Evolutionary conservation across 2,329 filamentous ascomycete species (phyloP).

Genomic region (Geosmithia flava): DNA sequence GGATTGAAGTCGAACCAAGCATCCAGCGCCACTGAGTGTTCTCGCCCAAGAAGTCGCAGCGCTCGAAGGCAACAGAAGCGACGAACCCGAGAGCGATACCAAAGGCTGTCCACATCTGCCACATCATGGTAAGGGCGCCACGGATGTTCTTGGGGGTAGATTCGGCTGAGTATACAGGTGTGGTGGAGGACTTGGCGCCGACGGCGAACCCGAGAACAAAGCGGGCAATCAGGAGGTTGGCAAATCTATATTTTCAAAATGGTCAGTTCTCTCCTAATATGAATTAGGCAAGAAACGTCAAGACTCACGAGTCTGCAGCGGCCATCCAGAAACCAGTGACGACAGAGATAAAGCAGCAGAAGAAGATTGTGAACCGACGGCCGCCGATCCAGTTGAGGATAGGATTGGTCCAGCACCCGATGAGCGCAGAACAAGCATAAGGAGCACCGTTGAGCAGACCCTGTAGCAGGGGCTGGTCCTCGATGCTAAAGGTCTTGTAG

Average conservation of each 20-base stretch:
- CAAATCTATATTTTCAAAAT: neutral
- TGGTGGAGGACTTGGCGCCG: constrained; percentile 21
- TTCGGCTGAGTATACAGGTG: constrained; percentile 21
- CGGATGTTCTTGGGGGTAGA: constrained; percentile 23
- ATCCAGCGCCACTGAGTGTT: constrained; percentile 20
- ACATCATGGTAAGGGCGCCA: constrained; percentile 25
- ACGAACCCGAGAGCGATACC: constrained; percentile 26
- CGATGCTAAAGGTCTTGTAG: constrained; percentile 15
- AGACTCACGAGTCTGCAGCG: constrained; percentile 36
- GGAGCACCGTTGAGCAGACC: constrained; percentile 44
- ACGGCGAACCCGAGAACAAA: constrained; percentile 23
- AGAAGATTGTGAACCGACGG: constrained; percentile 51
- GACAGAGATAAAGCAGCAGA: constrained; percentile 43
- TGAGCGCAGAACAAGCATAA: constrained; percentile 35
- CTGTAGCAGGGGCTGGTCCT: constrained; percentile 29
- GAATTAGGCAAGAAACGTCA: no score
- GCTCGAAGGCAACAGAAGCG: constrained; percentile 17
- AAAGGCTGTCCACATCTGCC: constrained; percentile 21
- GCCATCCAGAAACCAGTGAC: constrained; percentile 42
- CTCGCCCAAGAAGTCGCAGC: constrained; percentile 17
- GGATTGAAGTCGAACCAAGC: constrained; percentile 39
- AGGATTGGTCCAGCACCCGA: constrained; percentile 21
- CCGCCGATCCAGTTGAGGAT: constrained; percentile 48
- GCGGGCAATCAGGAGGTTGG: constrained; percentile 17
- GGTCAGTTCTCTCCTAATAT: neutral